Evolutionary conservation across 257 asterid genomes (phyloP).

Genomic region (Solanum paucissectum): DNA sequence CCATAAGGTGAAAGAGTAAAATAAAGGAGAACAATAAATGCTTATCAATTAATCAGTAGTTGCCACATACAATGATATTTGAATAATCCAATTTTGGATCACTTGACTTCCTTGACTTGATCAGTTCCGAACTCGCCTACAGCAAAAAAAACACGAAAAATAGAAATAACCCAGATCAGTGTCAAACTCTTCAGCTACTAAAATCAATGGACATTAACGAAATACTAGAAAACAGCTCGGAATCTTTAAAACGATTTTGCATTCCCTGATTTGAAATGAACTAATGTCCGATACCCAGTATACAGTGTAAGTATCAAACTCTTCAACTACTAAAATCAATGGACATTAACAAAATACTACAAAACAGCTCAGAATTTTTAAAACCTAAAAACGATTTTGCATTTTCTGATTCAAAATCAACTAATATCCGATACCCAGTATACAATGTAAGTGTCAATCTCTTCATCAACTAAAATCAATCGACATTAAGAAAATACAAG

Average conservation of each 20-base stretch:
- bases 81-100: slow-evolving; percentile 82
- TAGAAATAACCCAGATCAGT: not conserved
- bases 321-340: not conserved
- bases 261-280: not conserved
- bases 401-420: not conserved
- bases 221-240: not conserved
- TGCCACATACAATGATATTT: slow-evolving; percentile 52
- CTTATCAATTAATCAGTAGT: not conserved
- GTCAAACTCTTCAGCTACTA: not conserved
- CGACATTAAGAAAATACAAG: not conserved
- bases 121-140: slow-evolving; percentile 73
- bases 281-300: not conserved
- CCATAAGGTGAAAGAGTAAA: not conserved
- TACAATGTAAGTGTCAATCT: not conserved
- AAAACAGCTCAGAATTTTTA: not conserved
- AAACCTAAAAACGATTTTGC: not conserved
- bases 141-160: not conserved
- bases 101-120: slow-evolving; percentile 68
- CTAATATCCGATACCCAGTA: not conserved
- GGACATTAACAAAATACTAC: not conserved
- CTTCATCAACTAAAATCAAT: not conserved
- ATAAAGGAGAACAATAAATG: not conserved
- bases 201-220: not conserved
- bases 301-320: not conserved
- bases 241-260: not conserved